Base-by-base conservation (phyloP, 2,329 filamentous ascomycete genomes). In the Trichoderma asperellum region DNA sequence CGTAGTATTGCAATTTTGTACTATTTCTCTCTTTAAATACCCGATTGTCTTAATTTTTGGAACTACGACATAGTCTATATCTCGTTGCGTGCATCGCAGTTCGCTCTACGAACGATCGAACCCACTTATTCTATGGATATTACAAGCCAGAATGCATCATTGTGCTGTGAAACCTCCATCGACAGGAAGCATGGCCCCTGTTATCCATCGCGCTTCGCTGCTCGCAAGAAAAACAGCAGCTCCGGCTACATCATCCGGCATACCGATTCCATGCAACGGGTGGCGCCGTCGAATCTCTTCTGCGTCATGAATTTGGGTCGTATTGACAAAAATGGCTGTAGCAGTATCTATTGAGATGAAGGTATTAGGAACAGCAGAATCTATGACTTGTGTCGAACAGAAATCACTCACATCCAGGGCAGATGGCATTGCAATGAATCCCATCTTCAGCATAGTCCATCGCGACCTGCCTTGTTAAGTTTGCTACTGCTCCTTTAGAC, bases 381-480 rank as follows among this genome's bases (percentile, higher is more conserved):
- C 2, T 0, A 49, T 24, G 47, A 12, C 8, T 21, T 21, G 16
- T 24, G 8, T 11, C 2, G 21, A 24, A 24, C 2, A 49, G 47
- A 5, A 24, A 32, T 18, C 3, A 55, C 65, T 62, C 62, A 68
- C 72, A 87, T 6, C 86, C 86, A 5, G 86, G 86, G 65, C 84
- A 86, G 5, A 88, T 79, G 0, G 84, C 84, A 72, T 87, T 87
- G 40, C 82, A 81, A 70, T 87, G 85, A 32, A 88, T 85, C 0
- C 80, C 76, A 12, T 83, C 74, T 0, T 74, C 74, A 0, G 82
- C 85, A 71, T 85, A 86, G 52, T 88, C 86, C 43, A 84, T 70
- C 0, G 85, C 85, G 0, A 85, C 78, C 10, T 81, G 76, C 40
- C 81, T 79, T 0, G 85, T 88, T 4, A 87, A 70, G n/a, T 82